These are phyloP conservation scores for Tolypocladium tropicale DNA, from an alignment of 2,329 filamentous ascomycete species.

Conservation along the genomic window DNA sequence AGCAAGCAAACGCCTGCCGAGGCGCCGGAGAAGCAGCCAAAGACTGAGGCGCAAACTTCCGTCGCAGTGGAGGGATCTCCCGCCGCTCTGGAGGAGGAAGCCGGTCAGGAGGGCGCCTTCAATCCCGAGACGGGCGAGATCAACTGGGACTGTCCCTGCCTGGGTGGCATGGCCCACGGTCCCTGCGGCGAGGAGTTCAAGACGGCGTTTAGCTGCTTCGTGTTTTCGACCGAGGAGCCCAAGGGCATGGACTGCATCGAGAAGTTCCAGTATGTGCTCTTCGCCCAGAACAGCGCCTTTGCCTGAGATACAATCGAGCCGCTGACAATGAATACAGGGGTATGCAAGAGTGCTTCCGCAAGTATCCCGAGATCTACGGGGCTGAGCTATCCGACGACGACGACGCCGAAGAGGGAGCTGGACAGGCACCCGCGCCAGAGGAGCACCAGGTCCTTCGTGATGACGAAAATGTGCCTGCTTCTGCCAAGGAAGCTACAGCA, in stretches of 20 bases:
- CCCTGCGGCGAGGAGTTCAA: conserved; percentile 95
- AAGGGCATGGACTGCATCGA: conserved; percentile 98
- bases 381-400: conserved; percentile 79
- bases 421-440: conserved; percentile 1
- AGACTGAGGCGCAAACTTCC: conserved; percentile 14
- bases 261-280: conserved; percentile 73
- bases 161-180: conserved; percentile 93
- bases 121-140: conserved; percentile 98
- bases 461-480: background rate
- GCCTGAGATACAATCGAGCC: background rate
- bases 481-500: conserved; percentile 1
- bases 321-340: conserved; percentile 43
- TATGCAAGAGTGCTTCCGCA: conserved; percentile 96
- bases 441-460: conserved; percentile 6
- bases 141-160: conserved; percentile 98
- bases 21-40: conserved; percentile 12
- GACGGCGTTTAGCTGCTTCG: conserved; percentile 94
- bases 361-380: conserved; percentile 88
- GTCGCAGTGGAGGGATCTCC: conserved; percentile 25
- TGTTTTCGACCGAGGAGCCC: conserved; percentile 87
- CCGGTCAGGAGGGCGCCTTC: conserved; percentile 81
- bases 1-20: conserved; percentile 7
- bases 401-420: conserved; percentile 27
- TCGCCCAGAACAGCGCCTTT: background rate
- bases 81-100: conserved; percentile 64